Percentiles rank a stretch among this genome's conserved stretches.
phyloP scores from a whole-genome alignment of 495 filamentous ascomycete species.

The Lophium mytilinum region DNA sequence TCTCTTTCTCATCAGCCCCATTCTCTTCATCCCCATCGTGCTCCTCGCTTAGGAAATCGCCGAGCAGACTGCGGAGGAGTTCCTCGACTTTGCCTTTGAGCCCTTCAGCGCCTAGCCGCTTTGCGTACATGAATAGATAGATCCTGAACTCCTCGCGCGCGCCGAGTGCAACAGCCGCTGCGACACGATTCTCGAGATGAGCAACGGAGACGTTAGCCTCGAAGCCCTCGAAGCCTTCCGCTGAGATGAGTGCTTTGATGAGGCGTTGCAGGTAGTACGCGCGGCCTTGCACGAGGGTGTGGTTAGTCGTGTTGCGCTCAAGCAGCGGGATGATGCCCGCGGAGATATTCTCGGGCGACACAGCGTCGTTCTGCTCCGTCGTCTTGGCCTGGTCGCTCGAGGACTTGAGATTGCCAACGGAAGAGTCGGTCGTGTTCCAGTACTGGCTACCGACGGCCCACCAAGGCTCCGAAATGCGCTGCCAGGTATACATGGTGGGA shows the following conservation, averaged over 20 bases:
- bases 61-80: conserved; percentile 68
- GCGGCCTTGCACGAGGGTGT: conserved; percentile 82
- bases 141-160: conserved; percentile 84
- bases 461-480: conserved; percentile 88
- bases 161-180: conserved; percentile 76
- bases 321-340: conserved; percentile 87
- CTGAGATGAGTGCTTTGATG: conserved; percentile 72
- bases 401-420: conserved; percentile 58
- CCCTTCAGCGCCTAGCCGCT: conserved; percentile 85
- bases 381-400: conserved; percentile 37
- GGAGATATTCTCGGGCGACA: conserved; percentile 58
- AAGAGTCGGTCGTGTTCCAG: conserved; percentile 78
- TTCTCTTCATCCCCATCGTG: conserved; percentile 31
- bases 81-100: conserved; percentile 84
- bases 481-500: conserved; percentile 78
- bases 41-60: conserved; percentile 55
- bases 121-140: conserved; percentile 93
- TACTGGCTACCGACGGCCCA: conserved; percentile 98
- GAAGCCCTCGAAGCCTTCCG: conserved; percentile 86
- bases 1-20: conserved; percentile 40
- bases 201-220: conserved; percentile 87
- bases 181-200: conserved; percentile 90
- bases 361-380: conserved; percentile 41
- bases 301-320: conserved; percentile 88
- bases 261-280: conserved; percentile 83